phyloP scores from a whole-genome alignment of 2,329 filamentous ascomycete species.

The Cyanodermella asteris region DNA sequence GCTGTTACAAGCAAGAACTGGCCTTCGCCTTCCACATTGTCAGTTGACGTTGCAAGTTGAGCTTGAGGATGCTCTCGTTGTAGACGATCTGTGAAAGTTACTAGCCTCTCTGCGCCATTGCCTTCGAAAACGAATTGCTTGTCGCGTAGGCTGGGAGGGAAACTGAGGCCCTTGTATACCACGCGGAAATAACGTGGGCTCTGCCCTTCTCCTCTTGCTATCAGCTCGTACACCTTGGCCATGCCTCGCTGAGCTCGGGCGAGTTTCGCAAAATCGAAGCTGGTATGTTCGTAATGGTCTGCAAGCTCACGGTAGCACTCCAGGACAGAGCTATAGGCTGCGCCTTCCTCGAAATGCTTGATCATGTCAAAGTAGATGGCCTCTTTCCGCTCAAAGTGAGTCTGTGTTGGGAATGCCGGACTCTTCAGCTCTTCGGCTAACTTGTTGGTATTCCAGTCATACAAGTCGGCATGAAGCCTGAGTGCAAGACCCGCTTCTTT shows the following conservation, averaged over 20 bases:
- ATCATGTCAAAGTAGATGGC: conserved; percentile 86
- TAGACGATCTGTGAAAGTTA: conserved; percentile 74
- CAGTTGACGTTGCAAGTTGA: conserved; percentile 50
- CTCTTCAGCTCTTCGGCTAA: no score
- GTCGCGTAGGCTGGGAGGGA: conserved; percentile 58
- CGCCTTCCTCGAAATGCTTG: conserved; percentile 81
- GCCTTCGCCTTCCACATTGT: conserved; percentile 64
- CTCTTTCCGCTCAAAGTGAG: conserved; percentile 82
- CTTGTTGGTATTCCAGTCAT: conserved; percentile 66
- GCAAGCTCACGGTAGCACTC: conserved; percentile 79
- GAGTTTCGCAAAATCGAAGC: conserved; percentile 81
- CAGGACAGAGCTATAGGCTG: conserved; percentile 76
- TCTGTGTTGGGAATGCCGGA: conserved; percentile 64
- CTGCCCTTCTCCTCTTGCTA: conserved; percentile 58
- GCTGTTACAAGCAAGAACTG: conserved; percentile 71
- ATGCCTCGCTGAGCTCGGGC: conserved; percentile 77
- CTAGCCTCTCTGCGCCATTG: conserved; percentile 50
- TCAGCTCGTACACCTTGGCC: conserved; percentile 74
- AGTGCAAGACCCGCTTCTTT: conserved; percentile 78
- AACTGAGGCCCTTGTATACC: conserved; percentile 71
- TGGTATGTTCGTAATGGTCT: conserved; percentile 69
- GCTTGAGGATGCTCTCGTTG: conserved; percentile 75
- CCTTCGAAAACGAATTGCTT: conserved; percentile 89
- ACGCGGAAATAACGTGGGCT: conserved; percentile 82
- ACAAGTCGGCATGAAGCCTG: conserved; percentile 75